phyloP scores from a whole-genome alignment of 2,329 filamentous ascomycete genomes.

The Botrytis tulipae region DNA sequence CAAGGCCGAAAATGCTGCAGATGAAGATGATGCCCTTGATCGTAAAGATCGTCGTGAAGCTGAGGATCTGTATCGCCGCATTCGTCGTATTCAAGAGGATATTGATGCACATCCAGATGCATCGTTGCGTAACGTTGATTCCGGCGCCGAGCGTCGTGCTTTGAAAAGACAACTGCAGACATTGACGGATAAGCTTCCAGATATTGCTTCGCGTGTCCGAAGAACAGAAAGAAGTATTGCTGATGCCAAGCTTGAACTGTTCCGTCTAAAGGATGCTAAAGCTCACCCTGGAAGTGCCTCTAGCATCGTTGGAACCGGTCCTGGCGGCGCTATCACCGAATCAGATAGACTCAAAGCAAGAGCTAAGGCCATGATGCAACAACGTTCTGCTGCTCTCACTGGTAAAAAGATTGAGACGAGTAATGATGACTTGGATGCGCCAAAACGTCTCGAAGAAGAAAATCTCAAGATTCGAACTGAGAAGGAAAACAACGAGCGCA shows the following conservation, averaged over 20 bases:
- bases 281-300: constrained; percentile 79
- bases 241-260: constrained; percentile 86
- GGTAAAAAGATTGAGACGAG: constrained; percentile 71
- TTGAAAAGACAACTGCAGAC: constrained; percentile 87
- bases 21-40: constrained; percentile 91
- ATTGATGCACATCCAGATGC: constrained; percentile 89
- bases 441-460: constrained; percentile 86
- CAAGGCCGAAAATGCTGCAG: constrained; percentile 81
- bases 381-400: constrained; percentile 86
- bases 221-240: constrained; percentile 89
- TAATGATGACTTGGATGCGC: constrained; percentile 73
- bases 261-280: constrained; percentile 90
- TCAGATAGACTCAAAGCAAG: constrained; percentile 91
- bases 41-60: constrained; percentile 86
- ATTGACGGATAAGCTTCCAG: constrained; percentile 84
- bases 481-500: constrained; percentile 89
- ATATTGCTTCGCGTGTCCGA: constrained; percentile 88
- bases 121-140: constrained; percentile 67
- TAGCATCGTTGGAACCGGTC: constrained; percentile 86
- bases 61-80: constrained; percentile 89
- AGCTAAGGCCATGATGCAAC: constrained; percentile 98
- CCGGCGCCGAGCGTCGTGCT: constrained; percentile 80
- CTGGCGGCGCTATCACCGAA: constrained; percentile 86
- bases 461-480: constrained; percentile 77
- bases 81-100: constrained; percentile 88